These are phyloP conservation scores for Durusdinium trenchii DNA, from an alignment of 73 alveolate genomes.

Conservation along the genomic window DNA sequence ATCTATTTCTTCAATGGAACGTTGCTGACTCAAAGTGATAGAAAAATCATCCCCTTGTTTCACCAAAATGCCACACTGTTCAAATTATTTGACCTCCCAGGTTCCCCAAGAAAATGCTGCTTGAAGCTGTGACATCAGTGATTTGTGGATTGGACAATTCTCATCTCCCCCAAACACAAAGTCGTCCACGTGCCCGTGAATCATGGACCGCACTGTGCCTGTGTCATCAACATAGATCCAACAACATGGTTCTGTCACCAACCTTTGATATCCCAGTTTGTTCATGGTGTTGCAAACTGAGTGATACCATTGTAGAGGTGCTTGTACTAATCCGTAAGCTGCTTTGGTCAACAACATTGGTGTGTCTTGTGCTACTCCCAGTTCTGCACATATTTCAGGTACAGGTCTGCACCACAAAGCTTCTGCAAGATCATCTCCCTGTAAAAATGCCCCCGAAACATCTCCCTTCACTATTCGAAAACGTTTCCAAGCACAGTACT, in stretches of 20 bases:
- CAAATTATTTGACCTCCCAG: background rate
- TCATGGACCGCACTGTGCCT: background rate
- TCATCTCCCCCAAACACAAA: slow-evolving; percentile 17
- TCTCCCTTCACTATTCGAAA: background rate
- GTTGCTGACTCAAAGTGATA: background rate
- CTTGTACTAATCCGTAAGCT: background rate
- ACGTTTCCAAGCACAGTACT: background rate
- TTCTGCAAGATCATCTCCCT: background rate
- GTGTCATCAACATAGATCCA: background rate
- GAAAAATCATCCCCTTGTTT: background rate
- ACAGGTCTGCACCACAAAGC: background rate
- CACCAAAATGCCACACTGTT: background rate
- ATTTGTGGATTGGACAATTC: background rate
- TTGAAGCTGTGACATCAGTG: background rate
- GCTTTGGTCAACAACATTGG: background rate
- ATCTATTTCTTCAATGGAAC: background rate
- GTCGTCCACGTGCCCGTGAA: slow-evolving; percentile 6
- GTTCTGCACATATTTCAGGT: background rate
- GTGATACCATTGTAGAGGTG: background rate
- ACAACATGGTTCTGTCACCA: background rate
- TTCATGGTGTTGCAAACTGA: background rate
- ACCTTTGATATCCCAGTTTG: background rate
- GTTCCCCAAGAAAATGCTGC: background rate
- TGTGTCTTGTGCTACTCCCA: background rate
- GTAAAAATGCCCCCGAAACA: background rate